These are phyloP conservation scores for Hymenotorrendiella dingleyae DNA, from an alignment of 2,329 filamentous ascomycete genomes.

Conservation along the genomic window DNA sequence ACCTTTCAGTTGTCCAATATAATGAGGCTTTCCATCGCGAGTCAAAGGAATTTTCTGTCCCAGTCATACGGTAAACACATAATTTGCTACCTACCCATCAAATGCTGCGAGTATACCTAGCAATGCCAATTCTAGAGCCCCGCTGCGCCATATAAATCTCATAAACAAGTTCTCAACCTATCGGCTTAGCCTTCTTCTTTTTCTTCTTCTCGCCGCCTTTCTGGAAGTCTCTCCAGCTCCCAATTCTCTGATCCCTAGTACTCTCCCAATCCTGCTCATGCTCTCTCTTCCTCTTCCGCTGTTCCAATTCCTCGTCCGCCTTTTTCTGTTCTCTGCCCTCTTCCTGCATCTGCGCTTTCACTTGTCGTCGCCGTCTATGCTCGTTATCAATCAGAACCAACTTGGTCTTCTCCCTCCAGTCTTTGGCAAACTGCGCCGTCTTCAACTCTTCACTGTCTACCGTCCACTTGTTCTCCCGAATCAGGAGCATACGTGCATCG, in stretches of 20 bases:
- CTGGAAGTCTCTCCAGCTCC: constrained; percentile 88
- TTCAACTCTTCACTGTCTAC: constrained; percentile 82
- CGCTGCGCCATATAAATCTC: not conserved
- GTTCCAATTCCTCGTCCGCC: constrained; percentile 78
- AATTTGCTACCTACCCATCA: too few species aligned
- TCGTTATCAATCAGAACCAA: constrained; percentile 92
- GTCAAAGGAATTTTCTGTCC: too few species aligned
- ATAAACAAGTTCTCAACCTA: constrained; percentile 19
- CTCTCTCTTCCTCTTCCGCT: constrained; percentile 78
- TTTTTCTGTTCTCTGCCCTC: constrained; percentile 84
- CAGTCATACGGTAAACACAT: too few species aligned
- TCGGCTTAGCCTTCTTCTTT: constrained; percentile 50
- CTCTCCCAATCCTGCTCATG: constrained; percentile 95
- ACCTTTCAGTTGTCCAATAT: too few species aligned
- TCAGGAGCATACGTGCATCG: constrained; percentile 89
- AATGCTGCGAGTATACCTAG: not conserved
- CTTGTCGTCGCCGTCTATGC: constrained; percentile 71
- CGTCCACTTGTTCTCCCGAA: constrained; percentile 91
- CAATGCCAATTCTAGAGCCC: not conserved
- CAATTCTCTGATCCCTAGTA: constrained; percentile 83
- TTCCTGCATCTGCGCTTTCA: constrained; percentile 94
- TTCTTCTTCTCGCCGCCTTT: constrained; percentile 62
- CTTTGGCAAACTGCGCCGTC: constrained; percentile 72
- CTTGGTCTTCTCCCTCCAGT: constrained; percentile 87
- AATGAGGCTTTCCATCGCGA: too few species aligned